phyloP scores from a whole-genome alignment of 2,329 filamentous ascomycete species.

The Chaetomium globosum region DNA sequence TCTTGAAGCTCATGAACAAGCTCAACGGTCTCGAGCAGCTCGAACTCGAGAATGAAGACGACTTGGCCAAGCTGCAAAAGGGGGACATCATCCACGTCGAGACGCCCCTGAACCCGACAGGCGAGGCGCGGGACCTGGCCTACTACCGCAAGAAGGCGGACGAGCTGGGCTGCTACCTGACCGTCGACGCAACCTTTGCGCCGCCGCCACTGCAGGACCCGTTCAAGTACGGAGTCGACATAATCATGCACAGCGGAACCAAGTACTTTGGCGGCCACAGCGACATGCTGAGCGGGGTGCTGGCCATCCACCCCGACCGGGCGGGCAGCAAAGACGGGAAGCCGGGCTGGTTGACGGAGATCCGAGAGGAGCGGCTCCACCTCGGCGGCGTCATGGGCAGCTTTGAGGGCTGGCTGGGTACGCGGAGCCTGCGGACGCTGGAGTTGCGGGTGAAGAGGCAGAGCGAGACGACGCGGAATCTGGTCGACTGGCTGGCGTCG shows the following conservation, averaged over 20 bases:
- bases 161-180: slow-evolving; percentile 70
- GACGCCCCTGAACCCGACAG: slow-evolving; percentile 90
- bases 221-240: slow-evolving; percentile 76
- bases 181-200: slow-evolving; percentile 89
- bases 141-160: slow-evolving; percentile 74
- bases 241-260: slow-evolving; percentile 89
- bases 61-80: slow-evolving; percentile 62
- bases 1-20: slow-evolving; percentile 72
- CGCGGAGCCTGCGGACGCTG: slow-evolving; percentile 81
- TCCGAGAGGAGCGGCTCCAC: slow-evolving; percentile 71
- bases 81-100: slow-evolving; percentile 91
- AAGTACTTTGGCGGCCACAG: slow-evolving; percentile 97
- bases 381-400: slow-evolving; percentile 85
- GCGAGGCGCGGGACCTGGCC: slow-evolving; percentile 73
- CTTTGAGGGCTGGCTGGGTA: slow-evolving; percentile 88
- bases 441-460: slow-evolving; percentile 80
- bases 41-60: slow-evolving; percentile 57
- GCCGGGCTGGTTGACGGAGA: slow-evolving; percentile 55
- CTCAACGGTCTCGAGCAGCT: slow-evolving; percentile 75
- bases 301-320: slow-evolving; percentile 63
- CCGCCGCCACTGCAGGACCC: slow-evolving; percentile 89
- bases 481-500: slow-evolving; percentile 72
- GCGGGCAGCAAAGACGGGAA: slow-evolving; percentile 40
- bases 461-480: slow-evolving; percentile 65
- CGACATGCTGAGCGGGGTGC: slow-evolving; percentile 86